Percentiles rank a stretch among this genome's conserved stretches.
Conservation (phyloP, 2,329 filamentous ascomycete species). For the Fusarium ramigenum region DNA sequence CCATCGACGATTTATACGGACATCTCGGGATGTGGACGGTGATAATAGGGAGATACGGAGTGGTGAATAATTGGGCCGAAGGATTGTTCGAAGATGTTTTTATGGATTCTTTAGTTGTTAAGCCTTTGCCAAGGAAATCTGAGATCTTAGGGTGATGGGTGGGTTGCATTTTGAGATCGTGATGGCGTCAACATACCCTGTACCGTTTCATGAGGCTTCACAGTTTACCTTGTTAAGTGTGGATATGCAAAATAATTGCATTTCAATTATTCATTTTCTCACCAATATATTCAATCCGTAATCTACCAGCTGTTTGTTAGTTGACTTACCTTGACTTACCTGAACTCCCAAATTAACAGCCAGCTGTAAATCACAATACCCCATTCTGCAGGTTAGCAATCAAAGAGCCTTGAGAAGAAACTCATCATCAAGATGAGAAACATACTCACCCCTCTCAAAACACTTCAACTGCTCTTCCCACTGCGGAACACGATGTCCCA, state of each 20-base stretch:
- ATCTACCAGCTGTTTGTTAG: neutral
- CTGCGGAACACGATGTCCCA: conserved; percentile 26
- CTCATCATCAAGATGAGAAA: conserved; percentile 23
- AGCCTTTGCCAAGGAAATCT: neutral
- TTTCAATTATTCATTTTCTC: too few relatives aligned
- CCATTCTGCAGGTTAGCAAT: fast-evolving
- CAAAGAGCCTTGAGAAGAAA: neutral
- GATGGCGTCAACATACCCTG: neutral
- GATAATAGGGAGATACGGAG: too few relatives aligned
- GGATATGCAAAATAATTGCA: too few relatives aligned
- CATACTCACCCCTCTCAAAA: conserved; percentile 11
- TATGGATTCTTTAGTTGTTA: neutral
- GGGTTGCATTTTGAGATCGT: neutral
- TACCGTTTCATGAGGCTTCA: neutral
- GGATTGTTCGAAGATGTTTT: neutral
- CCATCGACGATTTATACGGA: neutral
- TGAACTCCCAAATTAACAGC: neutral
- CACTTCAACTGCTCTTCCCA: conserved; percentile 34
- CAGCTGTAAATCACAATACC: too few relatives aligned
- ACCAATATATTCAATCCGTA: too few relatives aligned
- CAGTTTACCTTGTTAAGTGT: fast-evolving
- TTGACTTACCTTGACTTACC: neutral
- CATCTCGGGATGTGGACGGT: neutral
- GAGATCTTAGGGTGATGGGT: neutral
- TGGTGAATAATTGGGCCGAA: neutral